Base-by-base conservation (phyloP, 2,329 filamentous ascomycete genomes). In the Curvularia sp. region DNA sequence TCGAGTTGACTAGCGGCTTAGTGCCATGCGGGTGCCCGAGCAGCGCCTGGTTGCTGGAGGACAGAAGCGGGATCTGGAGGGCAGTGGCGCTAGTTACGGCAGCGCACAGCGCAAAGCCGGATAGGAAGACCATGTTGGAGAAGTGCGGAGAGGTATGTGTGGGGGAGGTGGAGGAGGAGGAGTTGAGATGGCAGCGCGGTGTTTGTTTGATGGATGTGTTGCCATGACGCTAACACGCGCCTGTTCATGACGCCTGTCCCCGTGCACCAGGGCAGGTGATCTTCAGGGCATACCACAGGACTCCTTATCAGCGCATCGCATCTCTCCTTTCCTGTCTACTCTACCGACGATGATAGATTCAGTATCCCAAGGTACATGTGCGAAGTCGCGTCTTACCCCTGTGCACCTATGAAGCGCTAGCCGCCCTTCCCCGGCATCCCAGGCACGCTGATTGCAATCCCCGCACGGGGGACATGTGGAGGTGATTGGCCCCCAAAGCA, bases 1-100 rank as follows among this genome's bases (percentile, higher is more conserved):
- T 67, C 3, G 74, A 74, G 54, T 75, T 70, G 64, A 76, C 68
- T 25, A 74, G 53, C 30, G 73, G 73, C 50, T 74, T 74, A 27
- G 64, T 63, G 8, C 68, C 71, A 38, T 64, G 53, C 15, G 60
- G 53, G 51, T 66, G 58, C 8, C 67, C 65, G 23, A 74, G 59
- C 13, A 66, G 60, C 30, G 65, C 63, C 51, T 74, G 72, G 36
- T 60, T 55, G 54, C 53, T 61, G 4, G 66, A 63, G 1, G 67
- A 69, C 3, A 76, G 60, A 5, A 76, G 59, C 1, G 74, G 74
- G 3, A 75, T 60, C 51, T 75, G 74, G 6, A 73, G 58, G 18
- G 70, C 72, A 12, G 66, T 48, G 8, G 67, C 70, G 43, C 69
- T 57, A 23, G 70, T 67, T 4, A 69, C 53, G 28, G 67, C 66